Evolutionary conservation across 345 rosid genomes (phyloP).

Genomic region (Trapa bicornis): DNA sequence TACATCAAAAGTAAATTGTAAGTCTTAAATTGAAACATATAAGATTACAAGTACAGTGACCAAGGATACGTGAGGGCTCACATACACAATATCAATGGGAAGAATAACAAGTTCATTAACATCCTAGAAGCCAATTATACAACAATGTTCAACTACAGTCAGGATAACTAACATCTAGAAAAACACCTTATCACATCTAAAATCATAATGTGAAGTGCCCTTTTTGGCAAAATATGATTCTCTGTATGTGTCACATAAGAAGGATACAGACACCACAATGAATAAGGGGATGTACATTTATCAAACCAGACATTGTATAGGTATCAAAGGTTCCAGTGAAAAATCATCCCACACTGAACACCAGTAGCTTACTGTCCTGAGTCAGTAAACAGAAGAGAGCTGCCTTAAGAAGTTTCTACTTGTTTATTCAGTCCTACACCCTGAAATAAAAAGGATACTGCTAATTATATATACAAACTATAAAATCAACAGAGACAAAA

Average conservation of each 20-base stretch:
- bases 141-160: neutral
- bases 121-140: neutral
- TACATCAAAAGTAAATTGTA: neutral
- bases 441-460: neutral
- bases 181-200: neutral
- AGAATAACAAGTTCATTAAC: neutral
- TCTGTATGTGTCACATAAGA: neutral
- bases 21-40: neutral
- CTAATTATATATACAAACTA: neutral
- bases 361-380: conserved; percentile 27
- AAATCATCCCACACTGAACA: conserved; percentile 44
- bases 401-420: conserved; percentile 16
- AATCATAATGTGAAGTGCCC: neutral
- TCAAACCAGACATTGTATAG: conserved; percentile 78
- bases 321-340: conserved; percentile 40
- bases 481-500: neutral
- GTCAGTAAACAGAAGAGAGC: conserved; percentile 16
- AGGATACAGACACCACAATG: neutral
- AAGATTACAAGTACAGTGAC: neutral
- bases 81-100: neutral
- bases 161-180: neutral
- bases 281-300: conserved; percentile 47
- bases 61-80: neutral
- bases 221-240: neutral
- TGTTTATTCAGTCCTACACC: neutral